phyloP scores from a whole-genome alignment of 1,284 basidiomycete species.

The Marasmius tenuissimus region DNA sequence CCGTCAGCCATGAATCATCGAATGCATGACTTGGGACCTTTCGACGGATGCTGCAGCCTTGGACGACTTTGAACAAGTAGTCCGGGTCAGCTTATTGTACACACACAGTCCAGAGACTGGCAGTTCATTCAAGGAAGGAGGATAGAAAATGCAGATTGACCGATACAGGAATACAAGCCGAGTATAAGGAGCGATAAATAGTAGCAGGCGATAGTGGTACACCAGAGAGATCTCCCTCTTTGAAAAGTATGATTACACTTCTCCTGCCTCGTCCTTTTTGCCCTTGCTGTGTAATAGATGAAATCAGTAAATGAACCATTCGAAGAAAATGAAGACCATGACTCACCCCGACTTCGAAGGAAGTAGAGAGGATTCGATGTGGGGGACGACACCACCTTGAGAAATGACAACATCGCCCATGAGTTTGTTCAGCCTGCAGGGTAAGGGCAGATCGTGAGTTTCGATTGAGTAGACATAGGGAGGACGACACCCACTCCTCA shows the following conservation, averaged over 20 bases:
- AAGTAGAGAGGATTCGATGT: constrained; percentile 38
- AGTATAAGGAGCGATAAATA: constrained; percentile 16
- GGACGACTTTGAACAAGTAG: too few relatives aligned
- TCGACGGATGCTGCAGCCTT: too few relatives aligned
- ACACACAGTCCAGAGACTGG: too few relatives aligned
- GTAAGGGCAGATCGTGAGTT: background rate
- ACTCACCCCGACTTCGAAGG: constrained; percentile 41
- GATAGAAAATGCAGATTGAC: background rate
- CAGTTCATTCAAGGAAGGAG: background rate
- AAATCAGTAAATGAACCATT: constrained; percentile 7
- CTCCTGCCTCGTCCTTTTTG: constrained; percentile 37
- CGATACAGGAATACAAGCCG: background rate
- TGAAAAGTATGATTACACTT: constrained; percentile 23
- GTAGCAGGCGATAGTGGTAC: background rate
- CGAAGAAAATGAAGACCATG: background rate
- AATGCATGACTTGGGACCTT: too few relatives aligned
- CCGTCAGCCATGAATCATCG: too few relatives aligned
- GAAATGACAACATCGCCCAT: constrained; percentile 86
- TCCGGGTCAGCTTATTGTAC: too few relatives aligned
- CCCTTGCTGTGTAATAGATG: constrained; percentile 27
- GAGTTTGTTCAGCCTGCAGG: constrained; percentile 58
- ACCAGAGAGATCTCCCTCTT: background rate
- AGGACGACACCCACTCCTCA: constrained; percentile 53
- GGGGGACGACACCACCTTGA: constrained; percentile 88
- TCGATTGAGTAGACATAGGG: background rate